Conservation (phyloP, 108 stramenopile species). For the Asterionellopsis glacialis region DNA sequence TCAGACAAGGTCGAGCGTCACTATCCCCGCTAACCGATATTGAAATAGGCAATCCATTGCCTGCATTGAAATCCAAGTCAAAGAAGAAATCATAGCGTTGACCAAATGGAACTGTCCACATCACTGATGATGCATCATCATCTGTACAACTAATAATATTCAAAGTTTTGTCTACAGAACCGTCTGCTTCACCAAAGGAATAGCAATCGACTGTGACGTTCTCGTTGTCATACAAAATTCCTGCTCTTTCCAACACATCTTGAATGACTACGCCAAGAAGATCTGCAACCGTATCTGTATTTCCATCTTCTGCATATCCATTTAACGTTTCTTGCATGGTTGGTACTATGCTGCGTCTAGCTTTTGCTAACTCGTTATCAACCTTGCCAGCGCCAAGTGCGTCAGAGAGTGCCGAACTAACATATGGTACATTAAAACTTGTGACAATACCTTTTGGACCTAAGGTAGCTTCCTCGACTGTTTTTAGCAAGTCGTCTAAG, state of each 20-base stretch:
- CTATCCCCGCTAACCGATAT: slow-evolving; percentile 9
- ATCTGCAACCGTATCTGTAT: slow-evolving; percentile 16
- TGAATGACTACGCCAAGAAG: slow-evolving; percentile 9
- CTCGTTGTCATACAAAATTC: slow-evolving; percentile 1
- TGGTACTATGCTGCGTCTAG: neutral
- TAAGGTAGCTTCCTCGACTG: slow-evolving; percentile 13
- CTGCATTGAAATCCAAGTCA: slow-evolving; percentile 17
- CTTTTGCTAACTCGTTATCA: slow-evolving; percentile 2
- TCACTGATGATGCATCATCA: slow-evolving; percentile 9
- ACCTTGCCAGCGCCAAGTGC: slow-evolving; percentile 11
- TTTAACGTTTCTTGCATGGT: slow-evolving; percentile 11
- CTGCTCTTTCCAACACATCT: slow-evolving; percentile 8
- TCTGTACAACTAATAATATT: neutral
- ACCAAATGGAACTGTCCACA: slow-evolving; percentile 37
- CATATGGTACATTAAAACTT: slow-evolving; percentile 10
- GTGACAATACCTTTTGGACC: slow-evolving; percentile 26
- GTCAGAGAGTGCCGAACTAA: neutral
- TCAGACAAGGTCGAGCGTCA: slow-evolving; percentile 1
- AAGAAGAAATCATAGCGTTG: slow-evolving; percentile 4
- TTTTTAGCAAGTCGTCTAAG: slow-evolving; percentile 19
- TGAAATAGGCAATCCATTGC: slow-evolving; percentile 7
- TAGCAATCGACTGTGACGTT: slow-evolving; percentile 3
- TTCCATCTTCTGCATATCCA: slow-evolving; percentile 11
- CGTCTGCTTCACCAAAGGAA: slow-evolving; percentile 4
- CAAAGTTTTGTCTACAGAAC: no score